Conservation (phyloP, 1,139 yeast species). For the Kluyveromyces sp. region DNA sequence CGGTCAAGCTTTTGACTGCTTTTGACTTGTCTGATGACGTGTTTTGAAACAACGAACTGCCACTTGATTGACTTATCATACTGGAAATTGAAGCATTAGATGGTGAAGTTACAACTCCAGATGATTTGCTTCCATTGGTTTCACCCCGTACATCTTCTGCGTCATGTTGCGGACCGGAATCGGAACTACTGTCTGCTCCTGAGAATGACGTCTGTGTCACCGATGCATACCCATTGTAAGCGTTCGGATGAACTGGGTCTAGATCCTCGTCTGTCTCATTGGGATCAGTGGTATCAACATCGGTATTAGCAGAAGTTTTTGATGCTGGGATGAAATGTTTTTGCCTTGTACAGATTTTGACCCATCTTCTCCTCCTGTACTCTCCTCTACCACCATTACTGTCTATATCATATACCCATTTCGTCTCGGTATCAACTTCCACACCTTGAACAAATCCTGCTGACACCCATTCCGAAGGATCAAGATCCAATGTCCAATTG, state of each 20-base stretch:
- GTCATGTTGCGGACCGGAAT: not conserved
- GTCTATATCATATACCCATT: conserved; percentile 66
- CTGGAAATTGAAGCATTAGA: conserved; percentile 2
- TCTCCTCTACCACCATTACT: conserved; percentile 26
- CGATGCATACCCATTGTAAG: conserved; percentile 8
- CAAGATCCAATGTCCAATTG: conserved; percentile 54
- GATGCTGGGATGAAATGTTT: conserved; percentile 8
- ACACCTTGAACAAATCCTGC: conserved; percentile 48
- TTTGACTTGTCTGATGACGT: conserved; percentile 5
- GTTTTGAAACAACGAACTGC: not conserved
- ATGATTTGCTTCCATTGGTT: not conserved
- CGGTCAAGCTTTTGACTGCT: conserved; percentile 11
- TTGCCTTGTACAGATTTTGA: conserved; percentile 34
- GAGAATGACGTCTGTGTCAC: conserved; percentile 5
- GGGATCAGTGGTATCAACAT: conserved; percentile 7
- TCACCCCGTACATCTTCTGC: not conserved
- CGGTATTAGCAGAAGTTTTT: not conserved
- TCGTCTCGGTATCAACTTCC: conserved; percentile 57
- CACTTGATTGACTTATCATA: conserved; percentile 1
- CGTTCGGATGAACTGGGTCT: conserved; percentile 1
- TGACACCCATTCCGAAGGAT: conserved; percentile 53
- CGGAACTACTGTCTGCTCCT: conserved; percentile 3
- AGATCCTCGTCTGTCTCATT: conserved; percentile 4
- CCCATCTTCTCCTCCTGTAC: conserved; percentile 53
- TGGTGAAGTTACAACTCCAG: not conserved